These are phyloP conservation scores for Boletus bicolor DNA, from an alignment of 768 basidiomycete genomes.

Conservation along the genomic window DNA sequence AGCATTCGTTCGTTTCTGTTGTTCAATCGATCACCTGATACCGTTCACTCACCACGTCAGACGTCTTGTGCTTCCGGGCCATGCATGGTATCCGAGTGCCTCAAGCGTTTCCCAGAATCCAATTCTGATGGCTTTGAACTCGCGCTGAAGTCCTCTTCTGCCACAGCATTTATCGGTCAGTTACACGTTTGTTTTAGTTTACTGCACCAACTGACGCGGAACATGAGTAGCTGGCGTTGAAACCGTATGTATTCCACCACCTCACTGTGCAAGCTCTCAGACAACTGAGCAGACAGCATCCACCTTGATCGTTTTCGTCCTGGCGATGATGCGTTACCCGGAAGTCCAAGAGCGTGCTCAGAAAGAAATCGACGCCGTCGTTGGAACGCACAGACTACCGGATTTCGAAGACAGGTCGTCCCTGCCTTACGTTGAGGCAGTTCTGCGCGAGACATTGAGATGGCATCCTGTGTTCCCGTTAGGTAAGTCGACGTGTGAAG, in stretches of 20 bases:
- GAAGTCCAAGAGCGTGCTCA: conserved; percentile 34
- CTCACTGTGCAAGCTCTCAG: not conserved
- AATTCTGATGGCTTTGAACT: conserved; percentile 24
- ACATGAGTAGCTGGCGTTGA: conserved; percentile 27
- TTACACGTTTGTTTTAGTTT: not conserved
- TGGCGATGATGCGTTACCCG: conserved; percentile 36
- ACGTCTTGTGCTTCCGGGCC: conserved; percentile 19
- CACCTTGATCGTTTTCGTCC: conserved; percentile 30
- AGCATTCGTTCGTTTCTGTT: not conserved
- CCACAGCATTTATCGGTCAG: conserved; percentile 34
- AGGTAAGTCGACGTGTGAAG: conserved; percentile 14
- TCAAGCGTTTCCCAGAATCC: conserved; percentile 16
- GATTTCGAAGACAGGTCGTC: conserved; percentile 25
- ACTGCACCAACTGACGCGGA: not conserved
- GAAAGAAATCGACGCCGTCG: conserved; percentile 32
- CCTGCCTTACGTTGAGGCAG: conserved; percentile 32
- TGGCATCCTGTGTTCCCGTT: conserved; percentile 34
- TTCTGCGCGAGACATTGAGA: conserved; percentile 35
- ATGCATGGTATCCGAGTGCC: conserved; percentile 32
- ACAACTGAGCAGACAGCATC: conserved; percentile 28
- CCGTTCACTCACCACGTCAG: conserved; percentile 5
- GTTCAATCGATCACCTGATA: not conserved
- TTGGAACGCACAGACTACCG: conserved; percentile 30
- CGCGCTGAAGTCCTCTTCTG: conserved; percentile 30
- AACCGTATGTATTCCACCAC: conserved; percentile 18